phyloP scores from a whole-genome alignment of 805 yeast species.

The Nematodospora valgi region DNA sequence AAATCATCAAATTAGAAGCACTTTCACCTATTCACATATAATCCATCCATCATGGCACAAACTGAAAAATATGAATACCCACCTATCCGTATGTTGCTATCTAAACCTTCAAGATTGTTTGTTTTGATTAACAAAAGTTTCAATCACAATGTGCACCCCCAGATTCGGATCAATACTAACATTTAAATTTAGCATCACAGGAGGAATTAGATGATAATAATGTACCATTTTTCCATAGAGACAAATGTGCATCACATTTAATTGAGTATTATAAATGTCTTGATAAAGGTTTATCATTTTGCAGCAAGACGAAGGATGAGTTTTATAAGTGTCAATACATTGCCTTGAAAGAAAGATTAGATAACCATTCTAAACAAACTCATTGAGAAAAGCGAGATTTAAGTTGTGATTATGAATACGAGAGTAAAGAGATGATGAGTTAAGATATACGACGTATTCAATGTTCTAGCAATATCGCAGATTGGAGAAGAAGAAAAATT shows the following conservation, averaged over 20 bases:
- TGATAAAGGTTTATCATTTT: conserved; percentile 41
- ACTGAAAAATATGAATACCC: conserved; percentile 18
- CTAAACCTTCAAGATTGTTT: neutral
- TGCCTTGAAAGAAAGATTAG: conserved; percentile 41
- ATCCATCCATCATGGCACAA: conserved; percentile 9
- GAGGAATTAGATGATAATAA: conserved; percentile 38
- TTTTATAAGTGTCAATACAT: conserved; percentile 44
- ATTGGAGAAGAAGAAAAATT: too few species aligned
- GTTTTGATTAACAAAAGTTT: neutral
- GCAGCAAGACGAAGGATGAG: conserved; percentile 37
- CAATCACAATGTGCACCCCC: too few species aligned
- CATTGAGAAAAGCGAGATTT: conserved; percentile 5
- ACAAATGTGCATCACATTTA: conserved; percentile 41
- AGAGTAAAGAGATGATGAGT: too few species aligned
- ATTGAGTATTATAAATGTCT: conserved; percentile 42
- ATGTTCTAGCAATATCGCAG: too few species aligned
- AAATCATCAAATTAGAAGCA: too few species aligned
- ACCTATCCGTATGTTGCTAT: conserved; percentile 17
- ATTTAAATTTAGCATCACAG: conserved; percentile 14
- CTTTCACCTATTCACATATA: too few species aligned
- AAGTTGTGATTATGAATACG: too few species aligned
- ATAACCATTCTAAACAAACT: conserved; percentile 13
- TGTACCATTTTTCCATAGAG: conserved; percentile 43
- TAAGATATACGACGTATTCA: too few species aligned
- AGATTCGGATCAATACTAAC: conserved; percentile 7